phyloP scores from a whole-genome alignment of 176 grass and related monocot species.

The Carex parvula region DNA sequence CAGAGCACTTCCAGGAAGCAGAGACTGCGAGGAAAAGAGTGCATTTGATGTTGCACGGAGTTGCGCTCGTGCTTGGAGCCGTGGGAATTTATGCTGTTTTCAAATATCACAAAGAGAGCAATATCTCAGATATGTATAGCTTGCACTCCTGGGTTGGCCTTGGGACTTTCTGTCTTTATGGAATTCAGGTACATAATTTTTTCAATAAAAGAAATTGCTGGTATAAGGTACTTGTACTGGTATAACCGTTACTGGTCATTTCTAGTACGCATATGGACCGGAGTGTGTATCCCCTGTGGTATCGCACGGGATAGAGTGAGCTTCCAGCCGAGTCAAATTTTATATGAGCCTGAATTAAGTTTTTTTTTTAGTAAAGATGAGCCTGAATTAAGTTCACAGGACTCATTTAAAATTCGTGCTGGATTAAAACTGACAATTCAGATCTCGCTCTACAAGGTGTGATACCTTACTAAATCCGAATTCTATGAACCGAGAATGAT shows the following conservation, averaged over 20 bases:
- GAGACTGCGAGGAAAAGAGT: constrained; percentile 44
- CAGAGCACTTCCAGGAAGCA: constrained; percentile 43
- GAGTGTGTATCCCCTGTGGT: too few relatives aligned
- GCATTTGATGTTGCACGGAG: constrained; percentile 60
- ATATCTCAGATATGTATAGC: constrained; percentile 73
- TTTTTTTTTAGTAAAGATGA: too few relatives aligned
- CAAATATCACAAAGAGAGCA: constrained; percentile 66
- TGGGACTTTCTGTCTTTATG: constrained; percentile 54
- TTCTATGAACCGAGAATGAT: not conserved
- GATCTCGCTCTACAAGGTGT: too few relatives aligned
- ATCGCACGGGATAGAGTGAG: too few relatives aligned
- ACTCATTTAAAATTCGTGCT: too few relatives aligned
- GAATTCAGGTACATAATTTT: constrained; percentile 43
- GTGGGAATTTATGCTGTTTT: constrained; percentile 65
- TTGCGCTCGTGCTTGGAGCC: constrained; percentile 32
- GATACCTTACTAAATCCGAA: too few relatives aligned
- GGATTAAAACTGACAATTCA: too few relatives aligned
- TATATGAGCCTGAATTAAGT: too few relatives aligned
- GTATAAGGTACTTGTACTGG: not conserved
- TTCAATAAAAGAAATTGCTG: not conserved
- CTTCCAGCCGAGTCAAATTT: too few relatives aligned
- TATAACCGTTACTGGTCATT: not conserved
- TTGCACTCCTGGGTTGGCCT: constrained; percentile 78
- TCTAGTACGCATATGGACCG: not conserved
- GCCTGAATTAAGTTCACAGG: too few relatives aligned